phyloP scores from a whole-genome alignment of 306 rosid species.

The Sicyos edulis region DNA sequence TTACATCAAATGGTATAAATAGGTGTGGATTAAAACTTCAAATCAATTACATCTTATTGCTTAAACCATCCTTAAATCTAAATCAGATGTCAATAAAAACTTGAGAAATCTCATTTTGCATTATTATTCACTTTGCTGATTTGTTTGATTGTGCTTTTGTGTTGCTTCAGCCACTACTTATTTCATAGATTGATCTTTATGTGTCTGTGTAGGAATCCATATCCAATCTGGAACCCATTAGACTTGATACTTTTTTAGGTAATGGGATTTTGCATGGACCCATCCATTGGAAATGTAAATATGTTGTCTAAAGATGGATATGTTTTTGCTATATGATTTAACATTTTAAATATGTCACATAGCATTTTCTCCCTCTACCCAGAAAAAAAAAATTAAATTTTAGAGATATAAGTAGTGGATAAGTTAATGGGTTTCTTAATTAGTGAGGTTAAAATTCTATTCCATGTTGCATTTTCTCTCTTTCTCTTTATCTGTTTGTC shows the following conservation, averaged over 20 bases:
- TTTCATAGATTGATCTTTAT: no score
- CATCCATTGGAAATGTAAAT: not conserved
- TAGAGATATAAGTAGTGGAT: constrained; percentile 8
- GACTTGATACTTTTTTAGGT: constrained; percentile 14
- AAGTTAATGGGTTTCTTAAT: not conserved
- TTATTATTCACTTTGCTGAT: constrained; percentile 7
- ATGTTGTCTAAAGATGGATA: no score
- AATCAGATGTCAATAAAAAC: not conserved
- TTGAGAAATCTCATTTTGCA: not conserved
- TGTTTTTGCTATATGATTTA: constrained; percentile 10
- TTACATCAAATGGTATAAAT: no score
- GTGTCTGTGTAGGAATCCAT: constrained; percentile 37
- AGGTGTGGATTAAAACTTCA: not conserved
- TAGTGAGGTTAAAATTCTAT: not conserved
- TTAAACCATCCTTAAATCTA: not conserved
- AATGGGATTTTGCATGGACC: constrained; percentile 17
- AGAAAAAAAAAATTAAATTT: not conserved
- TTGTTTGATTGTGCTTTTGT: constrained; percentile 36
- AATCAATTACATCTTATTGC: not conserved
- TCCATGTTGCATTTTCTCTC: not conserved
- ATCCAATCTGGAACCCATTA: constrained; percentile 41
- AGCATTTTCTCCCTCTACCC: constrained; percentile 8
- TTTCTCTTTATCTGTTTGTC: constrained; percentile 15
- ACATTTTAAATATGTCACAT: constrained; percentile 13
- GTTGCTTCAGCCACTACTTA: no score